Conservation (phyloP, 2,329 filamentous ascomycete species). For the Metarhizium album region DNA sequence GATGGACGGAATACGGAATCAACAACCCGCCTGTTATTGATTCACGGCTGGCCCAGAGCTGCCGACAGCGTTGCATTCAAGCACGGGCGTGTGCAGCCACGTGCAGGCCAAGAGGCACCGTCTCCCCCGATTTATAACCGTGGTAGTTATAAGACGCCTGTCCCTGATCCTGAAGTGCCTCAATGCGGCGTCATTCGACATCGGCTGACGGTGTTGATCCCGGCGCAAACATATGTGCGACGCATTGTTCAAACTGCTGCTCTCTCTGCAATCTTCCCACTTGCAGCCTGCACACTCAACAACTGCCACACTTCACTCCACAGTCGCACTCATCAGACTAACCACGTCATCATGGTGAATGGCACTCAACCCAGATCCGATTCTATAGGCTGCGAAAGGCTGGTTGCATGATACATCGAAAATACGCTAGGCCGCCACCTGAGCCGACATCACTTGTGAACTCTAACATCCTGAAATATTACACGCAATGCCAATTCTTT, state of each 20-base stretch:
- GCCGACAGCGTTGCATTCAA: not conserved
- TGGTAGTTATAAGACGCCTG: too few species aligned
- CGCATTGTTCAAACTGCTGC: not conserved
- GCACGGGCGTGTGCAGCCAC: not conserved
- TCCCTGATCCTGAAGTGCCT: too few species aligned
- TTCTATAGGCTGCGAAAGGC: slow-evolving; percentile 3
- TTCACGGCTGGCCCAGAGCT: not conserved
- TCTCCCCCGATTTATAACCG: not conserved
- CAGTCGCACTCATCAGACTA: not conserved
- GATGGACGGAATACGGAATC: too few species aligned
- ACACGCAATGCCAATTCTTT: slow-evolving; percentile 13
- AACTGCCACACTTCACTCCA: not conserved
- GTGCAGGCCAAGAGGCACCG: too few species aligned
- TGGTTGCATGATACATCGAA: slow-evolving; percentile 5
- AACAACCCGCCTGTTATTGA: not conserved
- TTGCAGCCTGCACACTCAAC: not conserved
- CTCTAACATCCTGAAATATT: slow-evolving; percentile 13
- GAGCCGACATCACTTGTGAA: not conserved
- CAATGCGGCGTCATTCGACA: too few species aligned
- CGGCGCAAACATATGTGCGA: not conserved
- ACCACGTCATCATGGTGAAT: not conserved
- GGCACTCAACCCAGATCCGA: not conserved
- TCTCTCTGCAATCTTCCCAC: not conserved
- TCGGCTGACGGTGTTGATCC: too few species aligned
- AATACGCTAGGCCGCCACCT: slow-evolving; percentile 1